Base-by-base conservation (phyloP, 306 rosid genomes). In the Begonia masoniana region DNA sequence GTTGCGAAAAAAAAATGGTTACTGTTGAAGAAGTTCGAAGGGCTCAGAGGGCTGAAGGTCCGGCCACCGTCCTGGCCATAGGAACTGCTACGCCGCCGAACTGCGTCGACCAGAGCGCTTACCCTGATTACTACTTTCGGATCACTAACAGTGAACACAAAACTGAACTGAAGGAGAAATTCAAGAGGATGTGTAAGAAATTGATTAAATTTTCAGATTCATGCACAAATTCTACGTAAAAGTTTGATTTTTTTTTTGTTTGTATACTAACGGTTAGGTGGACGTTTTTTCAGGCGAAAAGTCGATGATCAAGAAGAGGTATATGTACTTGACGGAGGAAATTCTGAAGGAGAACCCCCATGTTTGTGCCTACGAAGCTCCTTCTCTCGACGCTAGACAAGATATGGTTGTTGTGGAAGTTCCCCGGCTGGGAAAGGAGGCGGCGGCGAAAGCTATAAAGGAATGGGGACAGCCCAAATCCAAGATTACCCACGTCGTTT, bases 251-350 rank as follows among this genome's bases (percentile, higher is more conserved):
- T 26, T 26, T 26, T 26, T 4, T 26, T 26, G 7, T 4, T 26
- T 26, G 5, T 26, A 26, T 2, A 26, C 36, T 26, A 4, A 26
- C 7, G 5, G 36, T 26, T 4, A 26, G 3, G 36, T 26, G 36
- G 36, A 0, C 36, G 7, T 26, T 6, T 10, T 62, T 58, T 56
- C 72, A 83, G 94, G 94, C 52, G 82, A 73, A 15, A 76, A 80
- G 47, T 80, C 87, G 4, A 74, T 61, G 78, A 80, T 76, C 49
- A 61, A 66, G 70, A 80, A 66, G 63, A 56, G 87, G 10, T 74
- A 80, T 56, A 80, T 76, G 83, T 52, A 74, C 39, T 54, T 80
- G 68, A 80, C 73, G 0, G 82, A 80, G n/a, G n/a, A n/a, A n/a
- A n/a, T n/a, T n/a, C n/a, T n/a, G n/a, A n/a, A n/a, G n/a, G n/a